These are phyloP conservation scores for Fusarium mundagurra DNA, from an alignment of 2,329 filamentous ascomycete species.

Conservation along the genomic window DNA sequence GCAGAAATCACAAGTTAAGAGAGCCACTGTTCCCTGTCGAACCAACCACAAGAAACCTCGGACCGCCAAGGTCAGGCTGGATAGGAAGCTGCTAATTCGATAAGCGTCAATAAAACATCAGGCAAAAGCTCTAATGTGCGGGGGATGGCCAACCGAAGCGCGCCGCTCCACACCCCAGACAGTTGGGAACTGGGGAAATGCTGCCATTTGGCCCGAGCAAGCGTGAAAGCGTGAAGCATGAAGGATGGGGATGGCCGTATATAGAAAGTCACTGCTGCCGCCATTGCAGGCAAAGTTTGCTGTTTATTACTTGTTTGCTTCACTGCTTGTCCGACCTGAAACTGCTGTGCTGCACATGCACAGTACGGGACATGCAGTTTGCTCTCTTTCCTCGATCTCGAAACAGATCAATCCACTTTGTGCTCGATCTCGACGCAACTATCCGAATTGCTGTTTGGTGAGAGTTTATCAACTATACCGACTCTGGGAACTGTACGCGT, in stretches of 20 bases:
- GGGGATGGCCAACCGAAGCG: conserved; percentile 37
- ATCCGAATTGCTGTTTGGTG: conserved; percentile 13
- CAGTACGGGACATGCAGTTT: conserved; percentile 10
- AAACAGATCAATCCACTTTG: conserved; percentile 11
- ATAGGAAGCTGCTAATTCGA: conserved; percentile 30
- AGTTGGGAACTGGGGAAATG: conserved; percentile 20
- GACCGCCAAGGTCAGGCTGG: conserved; percentile 18
- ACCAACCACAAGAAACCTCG: conserved; percentile 30
- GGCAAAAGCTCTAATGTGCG: conserved; percentile 36
- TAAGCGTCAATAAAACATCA: conserved; percentile 40
- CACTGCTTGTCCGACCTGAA: conserved; percentile 31
- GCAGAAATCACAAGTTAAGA: conserved; percentile 23
- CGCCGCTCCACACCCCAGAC: conserved; percentile 40
- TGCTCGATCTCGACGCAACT: conserved; percentile 26
- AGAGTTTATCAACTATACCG: conserved; percentile 1
- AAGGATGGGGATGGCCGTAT: conserved; percentile 34
- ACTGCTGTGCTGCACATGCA: conserved; percentile 20
- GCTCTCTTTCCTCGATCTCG: conserved; percentile 10
- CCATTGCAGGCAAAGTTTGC: conserved; percentile 3
- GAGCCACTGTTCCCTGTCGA: conserved; percentile 14
- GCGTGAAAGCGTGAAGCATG: conserved; percentile 4
- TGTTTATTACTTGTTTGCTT: not conserved
- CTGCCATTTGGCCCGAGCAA: conserved; percentile 9
- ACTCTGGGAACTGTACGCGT: not conserved
- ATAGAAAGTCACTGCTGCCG: conserved; percentile 42